Percentiles rank a stretch among this genome's conserved stretches.
phyloP scores from a whole-genome alignment of 805 yeast genomes.

The Candida mattraensis region DNA sequence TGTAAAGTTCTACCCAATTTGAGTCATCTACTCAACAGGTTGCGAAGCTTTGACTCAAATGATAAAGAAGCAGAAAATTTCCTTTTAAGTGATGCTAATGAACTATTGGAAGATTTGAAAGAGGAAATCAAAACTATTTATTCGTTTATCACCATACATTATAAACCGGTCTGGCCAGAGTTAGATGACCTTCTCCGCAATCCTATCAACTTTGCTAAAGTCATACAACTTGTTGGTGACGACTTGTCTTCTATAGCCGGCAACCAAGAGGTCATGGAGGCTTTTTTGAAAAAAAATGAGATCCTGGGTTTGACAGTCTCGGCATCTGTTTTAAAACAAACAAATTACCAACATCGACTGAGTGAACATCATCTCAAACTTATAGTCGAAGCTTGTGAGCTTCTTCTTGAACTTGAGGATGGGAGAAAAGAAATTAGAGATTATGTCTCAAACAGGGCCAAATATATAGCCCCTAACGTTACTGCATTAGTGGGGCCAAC shows the following conservation, averaged over 20 bases:
- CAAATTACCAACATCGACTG: slow-evolving; percentile 22
- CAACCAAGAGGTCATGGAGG: slow-evolving; percentile 37
- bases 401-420: slow-evolving; percentile 45
- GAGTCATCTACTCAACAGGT: slow-evolving; percentile 24
- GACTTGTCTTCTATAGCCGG: slow-evolving; percentile 15
- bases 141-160: slow-evolving; percentile 49
- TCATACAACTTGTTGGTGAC: slow-evolving; percentile 52
- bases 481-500: slow-evolving; percentile 69
- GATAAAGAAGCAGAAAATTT: slow-evolving; percentile 43
- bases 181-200: slow-evolving; percentile 60
- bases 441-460: slow-evolving; percentile 57
- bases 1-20: slow-evolving; percentile 27
- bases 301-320: slow-evolving; percentile 74
- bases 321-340: slow-evolving; percentile 45
- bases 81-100: slow-evolving; percentile 56
- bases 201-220: slow-evolving; percentile 59
- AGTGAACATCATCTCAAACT: slow-evolving; percentile 33
- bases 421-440: slow-evolving; percentile 44
- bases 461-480: slow-evolving; percentile 75
- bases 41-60: slow-evolving; percentile 28
- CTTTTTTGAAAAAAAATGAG: slow-evolving; percentile 59
- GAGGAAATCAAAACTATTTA: slow-evolving; percentile 53
- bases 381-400: slow-evolving; percentile 46
- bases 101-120: slow-evolving; percentile 50
- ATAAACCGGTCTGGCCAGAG: slow-evolving; percentile 68